phyloP scores from a whole-genome alignment of 768 basidiomycete species.

The Multifurca ochricompacta region DNA sequence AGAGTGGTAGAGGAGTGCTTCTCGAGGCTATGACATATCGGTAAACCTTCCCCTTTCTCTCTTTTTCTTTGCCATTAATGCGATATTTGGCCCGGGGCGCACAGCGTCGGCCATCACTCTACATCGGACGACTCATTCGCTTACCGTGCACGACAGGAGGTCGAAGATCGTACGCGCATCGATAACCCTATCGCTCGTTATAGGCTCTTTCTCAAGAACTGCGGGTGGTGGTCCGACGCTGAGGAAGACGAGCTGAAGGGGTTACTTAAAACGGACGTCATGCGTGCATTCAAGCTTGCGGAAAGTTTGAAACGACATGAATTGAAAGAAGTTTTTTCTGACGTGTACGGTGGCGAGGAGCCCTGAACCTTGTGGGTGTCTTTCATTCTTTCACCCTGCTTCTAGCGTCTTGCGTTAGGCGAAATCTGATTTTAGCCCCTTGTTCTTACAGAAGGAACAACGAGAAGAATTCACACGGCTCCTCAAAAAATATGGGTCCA shows the following conservation, averaged over 20 bases:
- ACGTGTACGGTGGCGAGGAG: slow-evolving; percentile 80
- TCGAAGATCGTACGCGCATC: slow-evolving; percentile 85
- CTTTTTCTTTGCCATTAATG: not conserved
- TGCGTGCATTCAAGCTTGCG: slow-evolving; percentile 70
- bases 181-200: slow-evolving; percentile 85
- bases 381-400: slow-evolving; percentile 2
- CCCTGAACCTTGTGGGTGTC: slow-evolving; percentile 75
- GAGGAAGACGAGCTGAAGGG: slow-evolving; percentile 69
- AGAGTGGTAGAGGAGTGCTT: slow-evolving; percentile 73
- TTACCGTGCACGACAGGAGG: slow-evolving; percentile 82
- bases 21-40: slow-evolving; percentile 91
- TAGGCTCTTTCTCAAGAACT: slow-evolving; percentile 75
- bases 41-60: slow-evolving; percentile 29
- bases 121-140: slow-evolving; percentile 96
- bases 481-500: slow-evolving; percentile 77
- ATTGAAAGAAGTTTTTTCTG: slow-evolving; percentile 76
- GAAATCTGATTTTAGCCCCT: slow-evolving; percentile 9
- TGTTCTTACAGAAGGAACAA: slow-evolving; percentile 60
- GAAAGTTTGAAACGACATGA: slow-evolving; percentile 62
- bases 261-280: slow-evolving; percentile 61
- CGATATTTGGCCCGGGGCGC: not conserved
- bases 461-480: slow-evolving; percentile 66
- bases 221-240: slow-evolving; percentile 74
- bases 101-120: slow-evolving; percentile 86
- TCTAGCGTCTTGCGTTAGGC: not conserved